These are phyloP conservation scores for Debaryomyces castellii DNA, from an alignment of 805 yeast species.

Conservation along the genomic window DNA sequence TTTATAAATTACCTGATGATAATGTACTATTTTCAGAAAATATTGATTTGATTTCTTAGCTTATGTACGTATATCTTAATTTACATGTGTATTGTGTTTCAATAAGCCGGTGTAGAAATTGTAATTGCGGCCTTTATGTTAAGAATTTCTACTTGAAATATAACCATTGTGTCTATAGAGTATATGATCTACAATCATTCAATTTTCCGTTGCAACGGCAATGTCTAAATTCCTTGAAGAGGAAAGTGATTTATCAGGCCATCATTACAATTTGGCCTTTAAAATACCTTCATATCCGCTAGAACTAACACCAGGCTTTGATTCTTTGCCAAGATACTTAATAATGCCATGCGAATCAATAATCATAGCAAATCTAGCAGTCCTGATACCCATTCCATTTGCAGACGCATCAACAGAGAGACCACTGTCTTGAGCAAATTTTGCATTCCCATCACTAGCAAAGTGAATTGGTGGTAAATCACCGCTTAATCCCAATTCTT, in stretches of 20 bases:
- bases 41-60: not conserved
- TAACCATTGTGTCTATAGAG: not conserved
- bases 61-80: not conserved
- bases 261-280: slow-evolving; percentile 30
- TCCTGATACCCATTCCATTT: slow-evolving; percentile 38
- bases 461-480: slow-evolving; percentile 28
- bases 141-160: not conserved
- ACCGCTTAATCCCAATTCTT: slow-evolving; percentile 16
- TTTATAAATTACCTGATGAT: slow-evolving; percentile 25
- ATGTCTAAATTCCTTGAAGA: too few relatives aligned
- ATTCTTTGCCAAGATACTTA: slow-evolving; percentile 35
- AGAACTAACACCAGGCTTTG: slow-evolving; percentile 28
- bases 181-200: too few relatives aligned
- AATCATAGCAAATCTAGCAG: slow-evolving; percentile 40
- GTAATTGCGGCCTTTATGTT: not conserved
- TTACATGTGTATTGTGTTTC: not conserved
- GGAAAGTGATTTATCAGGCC: too few relatives aligned
- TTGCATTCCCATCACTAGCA: slow-evolving; percentile 41
- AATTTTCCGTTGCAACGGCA: too few relatives aligned
- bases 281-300: slow-evolving; percentile 40
- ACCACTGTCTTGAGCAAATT: slow-evolving; percentile 27
- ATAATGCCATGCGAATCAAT: slow-evolving; percentile 27
- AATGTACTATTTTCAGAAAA: not conserved
- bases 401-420: slow-evolving; percentile 36
- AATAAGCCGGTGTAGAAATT: not conserved